These are phyloP conservation scores for Curvularia hawaiiensis DNA, from an alignment of 2,329 filamentous ascomycete species.

Conservation along the genomic window DNA sequence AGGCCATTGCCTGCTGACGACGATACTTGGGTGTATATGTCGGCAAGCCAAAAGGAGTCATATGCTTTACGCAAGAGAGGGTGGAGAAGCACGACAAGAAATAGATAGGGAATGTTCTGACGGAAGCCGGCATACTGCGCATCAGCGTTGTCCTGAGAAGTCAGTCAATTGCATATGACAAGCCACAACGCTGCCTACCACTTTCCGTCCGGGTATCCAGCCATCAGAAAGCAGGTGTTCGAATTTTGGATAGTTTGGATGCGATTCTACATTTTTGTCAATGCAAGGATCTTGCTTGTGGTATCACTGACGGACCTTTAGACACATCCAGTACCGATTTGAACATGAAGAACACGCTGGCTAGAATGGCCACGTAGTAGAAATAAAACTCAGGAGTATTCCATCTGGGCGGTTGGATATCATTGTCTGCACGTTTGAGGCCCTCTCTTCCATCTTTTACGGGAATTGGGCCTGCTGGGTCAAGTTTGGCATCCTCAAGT, in stretches of 20 bases:
- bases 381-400: constrained; percentile 82
- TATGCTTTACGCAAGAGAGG: constrained; percentile 77
- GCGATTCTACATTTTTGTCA: constrained; percentile 63
- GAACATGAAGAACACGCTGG: constrained; percentile 83
- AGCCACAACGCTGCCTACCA: constrained; percentile 59
- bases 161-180: constrained; percentile 11
- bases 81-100: constrained; percentile 74
- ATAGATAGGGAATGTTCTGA: constrained; percentile 81
- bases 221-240: constrained; percentile 73
- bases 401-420: constrained; percentile 74
- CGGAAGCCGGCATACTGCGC: constrained; percentile 85
- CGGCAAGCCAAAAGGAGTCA: constrained; percentile 58
- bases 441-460: constrained; percentile 31
- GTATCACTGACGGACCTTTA: constrained; percentile 60
- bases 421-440: constrained; percentile 43
- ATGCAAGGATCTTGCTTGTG: background rate
- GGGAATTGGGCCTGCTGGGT: constrained; percentile 39
- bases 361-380: constrained; percentile 73
- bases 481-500: constrained; percentile 41
- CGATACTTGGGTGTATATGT: constrained; percentile 52
- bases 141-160: constrained; percentile 79
- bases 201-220: constrained; percentile 91
- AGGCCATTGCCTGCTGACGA: constrained; percentile 38
- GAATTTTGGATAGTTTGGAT: constrained; percentile 81
- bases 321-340: constrained; percentile 88